Conservation (phyloP, 1,284 basidiomycete species). For the Trichosporon faecale region DNA sequence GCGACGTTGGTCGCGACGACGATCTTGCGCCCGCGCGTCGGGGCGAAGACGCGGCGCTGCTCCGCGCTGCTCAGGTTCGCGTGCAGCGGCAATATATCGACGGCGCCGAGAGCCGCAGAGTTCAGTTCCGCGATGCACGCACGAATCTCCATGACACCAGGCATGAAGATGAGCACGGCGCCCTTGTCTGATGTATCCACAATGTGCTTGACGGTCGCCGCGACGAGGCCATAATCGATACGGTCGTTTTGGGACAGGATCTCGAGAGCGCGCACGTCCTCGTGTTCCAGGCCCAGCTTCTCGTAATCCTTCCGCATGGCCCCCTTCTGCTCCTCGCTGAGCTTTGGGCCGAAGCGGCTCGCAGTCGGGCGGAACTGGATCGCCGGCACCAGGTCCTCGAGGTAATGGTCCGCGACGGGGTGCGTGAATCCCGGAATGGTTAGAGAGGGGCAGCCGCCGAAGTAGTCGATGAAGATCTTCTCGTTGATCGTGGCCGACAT, state of each 20-base stretch:
- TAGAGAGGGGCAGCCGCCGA: constrained; percentile 72
- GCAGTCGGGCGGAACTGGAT: constrained; percentile 55
- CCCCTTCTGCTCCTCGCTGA: constrained; percentile 58
- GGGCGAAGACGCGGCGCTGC: constrained; percentile 79
- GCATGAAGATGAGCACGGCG: constrained; percentile 80
- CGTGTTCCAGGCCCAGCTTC: constrained; percentile 59
- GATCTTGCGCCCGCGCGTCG: constrained; percentile 71
- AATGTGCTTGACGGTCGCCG: constrained; percentile 65
- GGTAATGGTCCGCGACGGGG: constrained; percentile 73
- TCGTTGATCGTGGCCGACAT: constrained; percentile 77
- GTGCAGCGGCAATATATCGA: constrained; percentile 76
- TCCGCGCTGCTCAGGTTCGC: constrained; percentile 83
- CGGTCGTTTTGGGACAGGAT: constrained; percentile 62
- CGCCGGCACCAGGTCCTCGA: constrained; percentile 70
- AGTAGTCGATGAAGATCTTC: constrained; percentile 72
- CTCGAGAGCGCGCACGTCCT: constrained; percentile 60
- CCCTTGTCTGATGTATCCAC: constrained; percentile 57
- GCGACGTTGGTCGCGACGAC: constrained; percentile 83
- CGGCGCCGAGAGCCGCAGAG: constrained; percentile 50
- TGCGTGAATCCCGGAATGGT: constrained; percentile 79
- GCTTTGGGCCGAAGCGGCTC: constrained; percentile 51
- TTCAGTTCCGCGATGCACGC: constrained; percentile 72
- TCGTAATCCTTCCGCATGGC: constrained; percentile 58
- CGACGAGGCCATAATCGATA: constrained; percentile 76
- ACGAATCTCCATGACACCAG: constrained; percentile 82